Conservation (phyloP, 306 rosid species). For the Acacia melanoxylon region DNA sequence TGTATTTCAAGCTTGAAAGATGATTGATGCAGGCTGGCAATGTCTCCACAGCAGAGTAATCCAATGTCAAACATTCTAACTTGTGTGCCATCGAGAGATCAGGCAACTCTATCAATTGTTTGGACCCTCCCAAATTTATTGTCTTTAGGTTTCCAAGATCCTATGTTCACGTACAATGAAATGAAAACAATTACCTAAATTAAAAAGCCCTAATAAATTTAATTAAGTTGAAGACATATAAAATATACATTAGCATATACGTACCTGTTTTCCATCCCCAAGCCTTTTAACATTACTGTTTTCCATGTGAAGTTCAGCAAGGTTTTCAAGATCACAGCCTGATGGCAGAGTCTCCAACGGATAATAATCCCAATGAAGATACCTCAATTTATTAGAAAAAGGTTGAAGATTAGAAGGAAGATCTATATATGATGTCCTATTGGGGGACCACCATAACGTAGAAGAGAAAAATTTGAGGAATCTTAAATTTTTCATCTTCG, state of each 20-base stretch:
- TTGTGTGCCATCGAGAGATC: too few species aligned
- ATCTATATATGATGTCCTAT: neutral
- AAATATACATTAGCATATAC: too few species aligned
- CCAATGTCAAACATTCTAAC: too few species aligned
- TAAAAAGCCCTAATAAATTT: neutral
- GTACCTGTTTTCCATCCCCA: neutral
- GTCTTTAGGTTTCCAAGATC: neutral
- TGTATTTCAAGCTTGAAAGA: too few species aligned
- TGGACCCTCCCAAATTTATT: neutral
- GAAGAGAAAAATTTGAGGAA: neutral
- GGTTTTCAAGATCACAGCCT: neutral
- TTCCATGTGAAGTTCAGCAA: neutral
- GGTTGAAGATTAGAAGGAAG: neutral
- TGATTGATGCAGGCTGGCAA: too few species aligned
- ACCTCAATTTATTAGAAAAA: neutral
- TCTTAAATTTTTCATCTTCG: neutral
- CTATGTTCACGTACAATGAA: neutral
- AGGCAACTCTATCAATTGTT: too few species aligned
- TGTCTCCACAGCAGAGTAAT: too few species aligned
- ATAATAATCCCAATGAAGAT: neutral
- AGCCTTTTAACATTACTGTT: neutral
- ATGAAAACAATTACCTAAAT: too few species aligned
- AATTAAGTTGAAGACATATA: too few species aligned
- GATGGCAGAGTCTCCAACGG: neutral
- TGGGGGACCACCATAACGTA: too few species aligned